Evolutionary conservation across 192 early-diverging fungal species (phyloP).

Genomic region (Oehlia diaphana): DNA sequence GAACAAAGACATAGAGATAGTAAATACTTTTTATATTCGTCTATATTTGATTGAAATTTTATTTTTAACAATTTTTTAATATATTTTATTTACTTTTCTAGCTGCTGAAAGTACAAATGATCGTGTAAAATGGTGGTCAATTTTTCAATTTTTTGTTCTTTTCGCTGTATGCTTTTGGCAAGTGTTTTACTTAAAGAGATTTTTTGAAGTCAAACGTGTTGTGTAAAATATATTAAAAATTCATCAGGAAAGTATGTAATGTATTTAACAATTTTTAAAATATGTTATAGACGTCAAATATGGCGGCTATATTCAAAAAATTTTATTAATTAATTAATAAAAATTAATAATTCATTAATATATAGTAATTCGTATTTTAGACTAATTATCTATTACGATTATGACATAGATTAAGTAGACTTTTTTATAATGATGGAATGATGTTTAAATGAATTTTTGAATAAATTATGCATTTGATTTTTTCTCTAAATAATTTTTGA

Average conservation of each 20-base stretch:
- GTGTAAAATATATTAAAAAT: constrained; percentile 39
- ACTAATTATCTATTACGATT: no score
- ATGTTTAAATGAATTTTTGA: background rate
- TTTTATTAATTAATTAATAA: background rate
- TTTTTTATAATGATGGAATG: no score
- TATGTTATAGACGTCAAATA: background rate
- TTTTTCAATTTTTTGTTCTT: constrained; percentile 63
- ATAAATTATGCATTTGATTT: background rate
- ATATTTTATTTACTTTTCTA: constrained; percentile 34
- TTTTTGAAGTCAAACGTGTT: constrained; percentile 70
- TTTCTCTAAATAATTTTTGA: constrained; percentile 19
- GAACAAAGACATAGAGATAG: constrained; percentile 67
- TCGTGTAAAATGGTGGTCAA: constrained; percentile 78
- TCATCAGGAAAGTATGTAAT: background rate
- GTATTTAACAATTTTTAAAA: background rate
- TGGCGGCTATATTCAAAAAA: background rate
- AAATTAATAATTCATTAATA: background rate
- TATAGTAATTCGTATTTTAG: background rate
- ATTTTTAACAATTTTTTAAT: constrained; percentile 5
- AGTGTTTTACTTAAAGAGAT: constrained; percentile 72
- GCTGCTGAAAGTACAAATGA: constrained; percentile 78
- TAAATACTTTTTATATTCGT: constrained; percentile 41
- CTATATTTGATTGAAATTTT: no score
- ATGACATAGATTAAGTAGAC: no score
- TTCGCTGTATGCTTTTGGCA: constrained; percentile 70